Base-by-base conservation (phyloP, 176 grass and related monocot species). In the Tillandsia leiboldiana region DNA sequence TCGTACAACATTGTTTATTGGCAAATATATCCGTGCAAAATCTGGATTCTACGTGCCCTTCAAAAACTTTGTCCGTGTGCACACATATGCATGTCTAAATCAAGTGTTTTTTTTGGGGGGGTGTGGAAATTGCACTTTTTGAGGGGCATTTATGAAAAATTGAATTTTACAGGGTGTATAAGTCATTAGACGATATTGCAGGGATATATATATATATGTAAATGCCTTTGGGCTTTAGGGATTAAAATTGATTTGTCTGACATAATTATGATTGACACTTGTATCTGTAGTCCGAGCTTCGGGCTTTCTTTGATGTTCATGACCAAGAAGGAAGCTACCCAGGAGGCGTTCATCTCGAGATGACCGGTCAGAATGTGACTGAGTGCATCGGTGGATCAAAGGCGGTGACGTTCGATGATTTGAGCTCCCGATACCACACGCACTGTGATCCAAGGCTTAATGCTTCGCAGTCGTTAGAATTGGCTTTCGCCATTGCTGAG, bases 301-400 rank as follows among this genome's bases (percentile, higher is more conserved):
- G 65, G 65, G 29, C 33, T 17, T 67, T 67, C 29, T 67, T 67
- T 2, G 65, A 67, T 67, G 65, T 67, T 67, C 65, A 67, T 67
- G 29, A 20, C 2, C 33, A 49, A 67, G 65, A 49, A 10, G 65
- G 65, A 49, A 67, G 65, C 65, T 33, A 67, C 8, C 65, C 65
- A 49, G 65, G 65, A 67, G 65, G 65, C 15, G 65, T 67, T 49
- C 65, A 67, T n/a, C 11, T 67, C 15, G 65, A 67, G 42, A 67
- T 67, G 65, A 67, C 65, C 3, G 65, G 65, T 27, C 65, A 67
- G 11, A 67, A 67, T 67, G 65, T 67, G 10, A 67, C 65, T 2
- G 65, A 67, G 65, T 67, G 65, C 28, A 67, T 67, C 18, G 65
- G 65, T 22, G 65, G 65, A 67, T 67, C 65, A 15, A 67, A 67